Percentiles rank a stretch among this genome's conserved stretches.
These are phyloP conservation scores for Cryptococcus neoformans DNA, from an alignment of 1,284 basidiomycete genomes.

Conservation along the genomic window DNA sequence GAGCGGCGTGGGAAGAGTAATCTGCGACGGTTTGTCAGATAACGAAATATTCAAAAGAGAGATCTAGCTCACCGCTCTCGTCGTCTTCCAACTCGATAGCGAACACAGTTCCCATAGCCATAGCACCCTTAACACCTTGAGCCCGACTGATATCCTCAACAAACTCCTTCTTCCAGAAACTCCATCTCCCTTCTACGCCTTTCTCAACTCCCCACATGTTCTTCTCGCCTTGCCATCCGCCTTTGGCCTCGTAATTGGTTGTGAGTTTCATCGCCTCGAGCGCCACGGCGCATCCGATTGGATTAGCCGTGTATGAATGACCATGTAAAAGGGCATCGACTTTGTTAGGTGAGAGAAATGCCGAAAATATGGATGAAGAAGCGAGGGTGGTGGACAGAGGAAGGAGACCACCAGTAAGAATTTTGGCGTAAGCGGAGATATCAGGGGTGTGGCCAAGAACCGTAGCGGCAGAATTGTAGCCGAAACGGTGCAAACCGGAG, in stretches of 20 bases:
- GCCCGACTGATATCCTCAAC: slow-evolving; percentile 62
- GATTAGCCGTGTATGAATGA: slow-evolving; percentile 91
- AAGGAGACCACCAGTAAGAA: slow-evolving; percentile 87
- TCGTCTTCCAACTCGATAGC: slow-evolving; percentile 70
- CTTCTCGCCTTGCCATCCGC: slow-evolving; percentile 60
- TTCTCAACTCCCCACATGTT: slow-evolving; percentile 51
- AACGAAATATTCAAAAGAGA: neutral
- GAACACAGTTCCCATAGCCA: slow-evolving; percentile 87
- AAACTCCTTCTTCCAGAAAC: slow-evolving; percentile 79
- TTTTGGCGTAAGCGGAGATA: slow-evolving; percentile 89
- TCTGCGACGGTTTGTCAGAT: slow-evolving; percentile 47
- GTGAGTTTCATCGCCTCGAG: slow-evolving; percentile 71
- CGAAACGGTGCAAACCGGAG: slow-evolving; percentile 83
- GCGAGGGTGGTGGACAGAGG: slow-evolving; percentile 86
- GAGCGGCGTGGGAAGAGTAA: slow-evolving; percentile 72
- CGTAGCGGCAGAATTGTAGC: slow-evolving; percentile 62
- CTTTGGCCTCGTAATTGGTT: slow-evolving; percentile 53
- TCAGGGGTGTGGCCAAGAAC: slow-evolving; percentile 74
- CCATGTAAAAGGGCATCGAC: slow-evolving; percentile 86
- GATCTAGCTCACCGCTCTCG: slow-evolving; percentile 54
- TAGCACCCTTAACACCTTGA: slow-evolving; percentile 64
- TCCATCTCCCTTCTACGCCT: slow-evolving; percentile 61
- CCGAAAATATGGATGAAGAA: slow-evolving; percentile 69
- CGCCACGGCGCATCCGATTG: slow-evolving; percentile 88
- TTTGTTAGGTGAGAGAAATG: slow-evolving; percentile 72